Conservation (phyloP, 2,329 filamentous ascomycete genomes). For the Penicillium sp. region DNA sequence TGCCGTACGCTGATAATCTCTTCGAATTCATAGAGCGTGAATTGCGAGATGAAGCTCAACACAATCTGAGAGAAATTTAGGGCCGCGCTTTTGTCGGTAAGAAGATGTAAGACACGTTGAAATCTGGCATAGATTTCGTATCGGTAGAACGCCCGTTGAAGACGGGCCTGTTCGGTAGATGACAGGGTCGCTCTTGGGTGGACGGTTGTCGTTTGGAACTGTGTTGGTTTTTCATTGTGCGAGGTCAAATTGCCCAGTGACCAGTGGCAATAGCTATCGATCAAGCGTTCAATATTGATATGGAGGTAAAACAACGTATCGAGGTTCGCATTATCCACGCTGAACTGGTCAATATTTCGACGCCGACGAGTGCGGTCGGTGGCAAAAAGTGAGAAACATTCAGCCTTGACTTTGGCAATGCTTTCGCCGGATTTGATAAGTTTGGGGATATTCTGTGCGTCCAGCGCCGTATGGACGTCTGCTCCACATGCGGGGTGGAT, state of each 20-base stretch:
- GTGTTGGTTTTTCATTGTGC: background rate
- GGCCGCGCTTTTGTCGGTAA: background rate
- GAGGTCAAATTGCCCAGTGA: background rate
- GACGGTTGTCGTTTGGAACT: background rate
- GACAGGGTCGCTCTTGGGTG: background rate
- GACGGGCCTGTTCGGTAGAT: background rate
- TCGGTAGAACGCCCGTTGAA: slow-evolving; percentile 4
- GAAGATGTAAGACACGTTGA: background rate
- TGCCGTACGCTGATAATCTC: slow-evolving; percentile 1
- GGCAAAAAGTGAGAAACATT: slow-evolving; percentile 2
- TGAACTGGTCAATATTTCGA: background rate
- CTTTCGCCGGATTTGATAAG: background rate
- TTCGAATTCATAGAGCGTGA: background rate
- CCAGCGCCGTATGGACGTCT: background rate
- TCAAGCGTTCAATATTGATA: background rate
- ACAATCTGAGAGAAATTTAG: slow-evolving; percentile 1
- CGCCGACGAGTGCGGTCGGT: background rate
- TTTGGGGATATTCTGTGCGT: background rate
- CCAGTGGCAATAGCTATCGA: slow-evolving; percentile 2
- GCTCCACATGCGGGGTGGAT: slow-evolving; percentile 1
- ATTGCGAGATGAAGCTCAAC: slow-evolving; percentile 1
- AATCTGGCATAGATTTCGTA: slow-evolving; percentile 3
- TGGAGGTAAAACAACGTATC: background rate
- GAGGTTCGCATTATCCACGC: background rate
- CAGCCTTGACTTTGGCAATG: background rate